Evolutionary conservation across 176 grass and related monocot species (phyloP), one percentile per base, ranked within the genome.

Genomic region (Rhynchospora tenuis): DNA sequence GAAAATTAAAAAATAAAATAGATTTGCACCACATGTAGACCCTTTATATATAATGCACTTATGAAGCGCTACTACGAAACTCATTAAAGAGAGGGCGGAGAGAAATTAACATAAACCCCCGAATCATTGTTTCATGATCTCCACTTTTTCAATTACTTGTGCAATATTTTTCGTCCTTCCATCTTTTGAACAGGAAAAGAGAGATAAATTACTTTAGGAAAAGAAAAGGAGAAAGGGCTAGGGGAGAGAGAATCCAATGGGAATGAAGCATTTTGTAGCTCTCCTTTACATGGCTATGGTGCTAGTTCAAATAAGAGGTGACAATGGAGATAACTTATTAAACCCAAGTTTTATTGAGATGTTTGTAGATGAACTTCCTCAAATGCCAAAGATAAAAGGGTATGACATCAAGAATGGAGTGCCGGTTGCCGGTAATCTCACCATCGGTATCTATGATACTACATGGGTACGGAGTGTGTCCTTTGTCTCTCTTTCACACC

Each of bases 331-430:
- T 62, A 62, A 81, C 13, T 14, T 81, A 23, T 19, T 81, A 5
- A 11, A 81, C 64, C 79, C 79, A 62, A 47, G 38, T 62, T 46
- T 6, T 12, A 31, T 81, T 15, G 79, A 81, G 56, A 81, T 81
- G 79, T 81, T 81, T 64, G 79, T 63, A 14, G 79, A 81, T 81
- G 79, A 81, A 43, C 79, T 81, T 46, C 79, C 79, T 19, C 79
- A 81, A 64, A 81, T 81, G 58, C 59, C 59, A 22, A 46, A n/a
- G 33, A 61, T 81, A n/a, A 59, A 45, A 81, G 79, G 79, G 29
- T 81, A 61, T 64, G 29, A 81, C 17, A 59, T 81, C 16, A 24
- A 64, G 13, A 81, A 81, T 9, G 58, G 79, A 17, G 14, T 61
- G 29, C 59, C 38, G 1, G 56, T 81, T 62, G 79, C 79, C 9